phyloP scores from a whole-genome alignment of 306 rosid genomes.

The Senna tora region DNA sequence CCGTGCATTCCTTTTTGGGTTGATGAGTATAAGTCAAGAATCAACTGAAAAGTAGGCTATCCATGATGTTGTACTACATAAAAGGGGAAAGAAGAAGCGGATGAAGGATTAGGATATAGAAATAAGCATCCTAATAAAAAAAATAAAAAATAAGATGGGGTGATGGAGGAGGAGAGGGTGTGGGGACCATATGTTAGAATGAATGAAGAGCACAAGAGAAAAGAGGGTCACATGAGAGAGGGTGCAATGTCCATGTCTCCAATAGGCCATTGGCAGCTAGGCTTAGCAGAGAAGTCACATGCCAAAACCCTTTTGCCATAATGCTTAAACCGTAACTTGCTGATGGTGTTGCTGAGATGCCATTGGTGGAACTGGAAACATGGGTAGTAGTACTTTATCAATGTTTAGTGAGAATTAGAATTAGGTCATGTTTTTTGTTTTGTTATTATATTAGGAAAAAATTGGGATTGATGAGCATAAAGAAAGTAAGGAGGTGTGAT shows the following conservation, averaged over 20 bases:
- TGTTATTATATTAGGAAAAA: no score
- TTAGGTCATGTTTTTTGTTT: no score
- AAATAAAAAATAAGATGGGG: no score
- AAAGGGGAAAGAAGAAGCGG: constrained; percentile 1
- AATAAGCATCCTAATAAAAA: constrained; percentile 25
- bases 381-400: no score
- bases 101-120: constrained; percentile 17
- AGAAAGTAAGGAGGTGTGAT: background rate
- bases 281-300: constrained; percentile 37
- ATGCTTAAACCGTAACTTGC: no score
- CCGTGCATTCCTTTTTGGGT: background rate
- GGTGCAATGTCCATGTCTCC: background rate
- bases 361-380: no score
- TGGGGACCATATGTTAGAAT: constrained; percentile 40
- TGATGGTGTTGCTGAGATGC: no score
- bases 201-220: constrained; percentile 21
- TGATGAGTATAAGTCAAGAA: background rate
- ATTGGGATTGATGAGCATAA: background rate
- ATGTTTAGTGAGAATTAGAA: no score
- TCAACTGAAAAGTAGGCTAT: constrained; percentile 19
- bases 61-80: background rate
- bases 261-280: no score
- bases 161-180: constrained; percentile 5
- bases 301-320: constrained; percentile 35
- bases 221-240: constrained; percentile 28